Conservation (phyloP, 2,329 filamentous ascomycete species). For the Diplodia seriata region DNA sequence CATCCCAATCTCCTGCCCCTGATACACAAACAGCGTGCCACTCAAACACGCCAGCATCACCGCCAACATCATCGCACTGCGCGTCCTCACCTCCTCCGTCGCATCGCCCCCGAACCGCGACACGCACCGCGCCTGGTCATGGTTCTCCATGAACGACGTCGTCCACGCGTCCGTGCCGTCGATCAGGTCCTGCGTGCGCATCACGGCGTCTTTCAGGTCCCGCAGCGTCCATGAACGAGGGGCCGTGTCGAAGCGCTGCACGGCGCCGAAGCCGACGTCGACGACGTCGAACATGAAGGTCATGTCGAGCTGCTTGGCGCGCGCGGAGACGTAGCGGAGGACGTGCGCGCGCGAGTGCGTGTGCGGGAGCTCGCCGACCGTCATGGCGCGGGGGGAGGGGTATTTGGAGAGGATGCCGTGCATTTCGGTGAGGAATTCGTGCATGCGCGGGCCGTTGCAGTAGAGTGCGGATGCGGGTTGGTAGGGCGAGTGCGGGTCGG, state of each 20-base stretch:
- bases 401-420: constrained; percentile 56
- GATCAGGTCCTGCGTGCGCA: constrained; percentile 58
- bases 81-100: constrained; percentile 52
- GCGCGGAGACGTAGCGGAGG: constrained; percentile 66
- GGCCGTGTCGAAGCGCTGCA: constrained; percentile 1
- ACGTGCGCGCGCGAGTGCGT: constrained; percentile 66
- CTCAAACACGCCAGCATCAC: constrained; percentile 57
- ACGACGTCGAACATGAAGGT: constrained; percentile 73
- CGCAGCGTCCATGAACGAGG: constrained; percentile 48
- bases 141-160: constrained; percentile 68
- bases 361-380: constrained; percentile 72
- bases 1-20: constrained; percentile 69
- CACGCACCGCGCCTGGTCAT: constrained; percentile 65
- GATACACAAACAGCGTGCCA: constrained; percentile 66
- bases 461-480: constrained; percentile 57
- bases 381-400: constrained; percentile 69
- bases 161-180: constrained; percentile 59
- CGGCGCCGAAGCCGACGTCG: constrained; percentile 45
- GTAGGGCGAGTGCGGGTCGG: constrained; percentile 33
- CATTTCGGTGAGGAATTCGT: constrained; percentile 73
- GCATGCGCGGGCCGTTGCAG: constrained; percentile 72
- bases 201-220: constrained; percentile 52
- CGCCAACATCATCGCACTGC: constrained; percentile 62
- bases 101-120: constrained; percentile 59
- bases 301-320: constrained; percentile 67